Evolutionary conservation across 176 grass and related monocot genomes (phyloP).

Genomic region (Miscanthus lutarioriparius): DNA sequence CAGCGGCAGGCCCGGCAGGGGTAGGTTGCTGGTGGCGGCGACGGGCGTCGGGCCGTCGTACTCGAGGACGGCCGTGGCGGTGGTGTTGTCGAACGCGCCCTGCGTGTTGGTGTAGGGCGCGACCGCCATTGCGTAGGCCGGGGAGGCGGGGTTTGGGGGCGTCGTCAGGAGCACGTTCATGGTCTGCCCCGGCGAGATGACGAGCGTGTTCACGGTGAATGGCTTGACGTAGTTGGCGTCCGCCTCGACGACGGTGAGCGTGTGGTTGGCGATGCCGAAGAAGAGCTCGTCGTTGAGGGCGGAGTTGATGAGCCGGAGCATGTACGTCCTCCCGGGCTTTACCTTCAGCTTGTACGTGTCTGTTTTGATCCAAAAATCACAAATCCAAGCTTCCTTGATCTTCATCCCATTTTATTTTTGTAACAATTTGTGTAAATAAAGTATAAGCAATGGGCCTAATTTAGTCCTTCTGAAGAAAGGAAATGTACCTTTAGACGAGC

Average conservation of each 20-base stretch:
- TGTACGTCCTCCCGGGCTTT: conserved; percentile 53
- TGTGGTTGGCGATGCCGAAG: conserved; percentile 83
- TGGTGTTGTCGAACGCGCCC: conserved; percentile 83
- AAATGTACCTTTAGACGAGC: conserved; percentile 48
- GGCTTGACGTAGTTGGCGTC: conserved; percentile 79
- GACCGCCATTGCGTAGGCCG: conserved; percentile 60
- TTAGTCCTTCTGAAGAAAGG: background rate
- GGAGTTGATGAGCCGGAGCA: conserved; percentile 80
- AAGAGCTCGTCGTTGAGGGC: conserved; percentile 89
- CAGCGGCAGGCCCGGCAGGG: conserved; percentile 37
- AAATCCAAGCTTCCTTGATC: background rate
- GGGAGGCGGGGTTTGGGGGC: background rate
- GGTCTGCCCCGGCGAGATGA: conserved; percentile 78
- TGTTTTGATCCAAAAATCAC: background rate
- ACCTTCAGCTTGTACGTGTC: conserved; percentile 80
- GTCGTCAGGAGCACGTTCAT: conserved; percentile 69
- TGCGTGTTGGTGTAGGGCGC: conserved; percentile 55
- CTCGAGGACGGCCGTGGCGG: conserved; percentile 49
- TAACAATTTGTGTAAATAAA: no score
- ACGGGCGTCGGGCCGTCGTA: conserved; percentile 4
- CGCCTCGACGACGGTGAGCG: conserved; percentile 68
- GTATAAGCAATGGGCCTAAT: background rate
- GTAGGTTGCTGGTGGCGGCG: background rate
- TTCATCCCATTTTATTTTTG: no score
- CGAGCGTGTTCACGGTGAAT: conserved; percentile 43